Evolutionary conservation across 163 green algal genomes (phyloP).

Genomic region (Smithsoniella earleae): DNA sequence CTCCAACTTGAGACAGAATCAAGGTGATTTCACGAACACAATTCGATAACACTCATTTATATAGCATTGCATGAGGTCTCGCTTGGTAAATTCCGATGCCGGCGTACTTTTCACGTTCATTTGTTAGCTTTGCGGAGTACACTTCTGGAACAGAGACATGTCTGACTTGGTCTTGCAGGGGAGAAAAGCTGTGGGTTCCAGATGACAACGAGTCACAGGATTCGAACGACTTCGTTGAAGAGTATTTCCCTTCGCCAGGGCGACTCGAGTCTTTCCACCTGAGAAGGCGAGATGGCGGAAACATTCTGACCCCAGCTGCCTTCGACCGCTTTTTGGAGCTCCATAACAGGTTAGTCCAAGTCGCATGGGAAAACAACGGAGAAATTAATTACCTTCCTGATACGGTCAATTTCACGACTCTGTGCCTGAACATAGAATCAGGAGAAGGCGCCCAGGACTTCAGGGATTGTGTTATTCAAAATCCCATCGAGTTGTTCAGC

Average conservation of each 20-base stretch:
- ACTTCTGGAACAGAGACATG: neutral
- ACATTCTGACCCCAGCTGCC: neutral
- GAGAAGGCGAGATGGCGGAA: neutral
- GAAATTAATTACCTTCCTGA: neutral
- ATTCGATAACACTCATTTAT: neutral
- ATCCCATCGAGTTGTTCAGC: conserved; percentile 1
- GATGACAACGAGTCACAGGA: neutral
- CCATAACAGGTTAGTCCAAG: neutral
- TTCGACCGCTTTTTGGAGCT: conserved; percentile 2
- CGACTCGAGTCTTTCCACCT: neutral
- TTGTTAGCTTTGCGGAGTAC: too few species aligned
- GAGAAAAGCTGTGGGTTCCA: conserved; percentile 27
- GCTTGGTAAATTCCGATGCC: too few species aligned
- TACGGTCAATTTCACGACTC: conserved; percentile 1
- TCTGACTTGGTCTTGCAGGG: neutral
- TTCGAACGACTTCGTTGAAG: neutral
- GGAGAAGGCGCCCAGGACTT: neutral
- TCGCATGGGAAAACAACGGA: neutral
- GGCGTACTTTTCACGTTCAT: too few species aligned
- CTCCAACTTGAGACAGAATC: neutral
- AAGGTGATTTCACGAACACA: neutral
- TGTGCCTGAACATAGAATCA: conserved; percentile 6
- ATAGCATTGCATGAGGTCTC: too few species aligned
- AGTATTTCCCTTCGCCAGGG: neutral
- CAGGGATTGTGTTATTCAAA: neutral